phyloP scores from a whole-genome alignment of 2,329 filamentous ascomycete species.

The Sarocladiaceae sp. region DNA sequence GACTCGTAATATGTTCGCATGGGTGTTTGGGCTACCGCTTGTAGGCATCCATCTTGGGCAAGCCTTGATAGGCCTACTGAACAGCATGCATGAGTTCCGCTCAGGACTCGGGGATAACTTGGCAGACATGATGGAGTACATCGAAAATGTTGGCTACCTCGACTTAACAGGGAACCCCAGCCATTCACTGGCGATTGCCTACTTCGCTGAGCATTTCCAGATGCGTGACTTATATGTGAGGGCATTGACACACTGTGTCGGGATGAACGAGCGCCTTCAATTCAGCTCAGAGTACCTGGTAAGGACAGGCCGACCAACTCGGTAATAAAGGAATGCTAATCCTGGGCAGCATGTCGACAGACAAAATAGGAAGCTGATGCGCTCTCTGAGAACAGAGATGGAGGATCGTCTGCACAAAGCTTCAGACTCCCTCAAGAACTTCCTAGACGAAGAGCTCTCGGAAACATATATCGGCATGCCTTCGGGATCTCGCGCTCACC shows the following conservation, averaged over 20 bases:
- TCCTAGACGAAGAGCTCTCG: slow-evolving; percentile 66
- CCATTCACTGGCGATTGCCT: slow-evolving; percentile 62
- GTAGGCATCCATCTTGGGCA: slow-evolving; percentile 61
- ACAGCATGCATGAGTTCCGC: slow-evolving; percentile 58
- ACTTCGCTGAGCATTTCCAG: slow-evolving; percentile 60
- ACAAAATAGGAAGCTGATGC: slow-evolving; percentile 59
- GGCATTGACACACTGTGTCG: slow-evolving; percentile 71
- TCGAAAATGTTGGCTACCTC: slow-evolving; percentile 63
- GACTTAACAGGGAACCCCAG: slow-evolving; percentile 59
- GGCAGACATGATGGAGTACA: slow-evolving; percentile 56
- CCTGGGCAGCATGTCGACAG: slow-evolving; percentile 37
- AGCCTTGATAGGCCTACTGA: slow-evolving; percentile 58
- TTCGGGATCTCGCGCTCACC: slow-evolving; percentile 54
- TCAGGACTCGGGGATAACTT: slow-evolving; percentile 45
- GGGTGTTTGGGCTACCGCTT: slow-evolving; percentile 56
- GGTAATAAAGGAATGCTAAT: slow-evolving; percentile 16
- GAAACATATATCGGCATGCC: slow-evolving; percentile 59
- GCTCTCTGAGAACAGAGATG: slow-evolving; percentile 57
- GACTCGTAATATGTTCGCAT: slow-evolving; percentile 71
- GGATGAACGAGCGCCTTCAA: slow-evolving; percentile 61
- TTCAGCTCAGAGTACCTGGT: slow-evolving; percentile 55
- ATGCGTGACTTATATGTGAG: slow-evolving; percentile 62
- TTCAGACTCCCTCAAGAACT: slow-evolving; percentile 52
- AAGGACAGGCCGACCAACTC: slow-evolving; percentile 21
- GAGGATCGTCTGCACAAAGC: slow-evolving; percentile 55